A percentile compares a stretch with the other conserved stretches of the same genome.
phyloP scores from a whole-genome alignment of 768 basidiomycete genomes.

The Albatrellus ellisii region DNA sequence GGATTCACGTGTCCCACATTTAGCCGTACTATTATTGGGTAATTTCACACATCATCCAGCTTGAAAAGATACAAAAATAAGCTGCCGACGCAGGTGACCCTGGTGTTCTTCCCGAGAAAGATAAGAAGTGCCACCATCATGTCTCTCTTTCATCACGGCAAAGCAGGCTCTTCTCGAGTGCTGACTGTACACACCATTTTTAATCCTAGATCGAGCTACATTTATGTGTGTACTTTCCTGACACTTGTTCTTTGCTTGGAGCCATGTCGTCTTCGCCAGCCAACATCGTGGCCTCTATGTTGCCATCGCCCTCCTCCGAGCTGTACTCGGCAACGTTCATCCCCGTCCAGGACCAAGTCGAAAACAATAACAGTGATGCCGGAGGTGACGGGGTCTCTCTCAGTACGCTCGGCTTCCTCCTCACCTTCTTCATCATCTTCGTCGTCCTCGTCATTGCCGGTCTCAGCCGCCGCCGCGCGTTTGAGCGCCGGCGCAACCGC shows the following conservation, averaged over 20 bases:
- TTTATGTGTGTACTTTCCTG: neutral
- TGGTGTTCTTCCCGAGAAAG: neutral
- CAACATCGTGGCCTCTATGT: neutral
- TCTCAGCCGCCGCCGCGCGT: neutral
- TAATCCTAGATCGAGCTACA: no score
- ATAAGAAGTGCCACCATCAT: neutral
- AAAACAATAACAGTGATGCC: neutral
- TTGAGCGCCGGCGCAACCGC: neutral
- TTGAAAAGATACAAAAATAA: no score
- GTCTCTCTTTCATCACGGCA: neutral
- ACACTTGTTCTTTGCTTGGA: neutral
- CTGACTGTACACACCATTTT: no score
- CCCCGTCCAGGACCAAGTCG: neutral
- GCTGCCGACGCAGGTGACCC: no score
- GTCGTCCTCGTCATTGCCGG: neutral
- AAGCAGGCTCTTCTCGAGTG: no score
- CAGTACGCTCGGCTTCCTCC: neutral
- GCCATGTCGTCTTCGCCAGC: neutral
- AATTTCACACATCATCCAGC: no score
- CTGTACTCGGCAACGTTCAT: neutral
- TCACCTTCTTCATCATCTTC: constrained; percentile 1
- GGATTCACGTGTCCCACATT: no score
- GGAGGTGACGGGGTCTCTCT: neutral
- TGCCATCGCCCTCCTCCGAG: neutral
- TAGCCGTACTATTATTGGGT: no score